Evolutionary conservation across 768 basidiomycete genomes (phyloP), one percentile per base, ranked within the genome.

Genomic region (Suillus lakei): DNA sequence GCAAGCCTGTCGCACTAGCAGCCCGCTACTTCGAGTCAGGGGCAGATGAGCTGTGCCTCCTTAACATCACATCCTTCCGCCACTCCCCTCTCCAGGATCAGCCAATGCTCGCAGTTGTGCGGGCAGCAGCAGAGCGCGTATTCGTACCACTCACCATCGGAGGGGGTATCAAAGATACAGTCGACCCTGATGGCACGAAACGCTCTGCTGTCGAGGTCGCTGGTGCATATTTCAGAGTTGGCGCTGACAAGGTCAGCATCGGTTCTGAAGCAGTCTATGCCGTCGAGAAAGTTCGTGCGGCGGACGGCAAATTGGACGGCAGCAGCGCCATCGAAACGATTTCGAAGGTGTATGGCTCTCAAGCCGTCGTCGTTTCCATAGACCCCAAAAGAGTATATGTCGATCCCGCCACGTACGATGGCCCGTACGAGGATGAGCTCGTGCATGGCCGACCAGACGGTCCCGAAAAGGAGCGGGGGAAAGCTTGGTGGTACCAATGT

Each of bases 31-130:
- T 91, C 79, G 76, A 80, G 13, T 87, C 89, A 38, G 96, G 96
- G 38, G 97, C 97, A 54, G 98, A 99, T 78, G 98, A 99, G 79
- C 83, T 99, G 41, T 98, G 95, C 76, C 89, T 99, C 68, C 91
- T 99, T 75, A 99, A 99, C 80, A 99, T 99, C 83, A 99, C 98
- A 18, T 98, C 97, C 67, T 99, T 99, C 88, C 93, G 98, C 67
- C 91, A 93, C 72, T 98, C 95, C 16, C 96, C 98, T 1, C 84
- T 99, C 41, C 90, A 84, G 51, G 98, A 99, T 78, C 98, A 99
- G 79, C 98, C 98, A 0, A 99, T 99, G 98, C 87, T 99, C 62
- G 93, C 94, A 39, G 93, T 99, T 72, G 94, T 99, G 48, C 90
- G 91, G 63, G 89, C 89, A 0, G 92, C 96, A 0, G 96, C 98